Evolutionary conservation across 148 eudicot genomes (phyloP), one percentile per base, ranked within the genome.

Genomic region (Nyssa sinensis): DNA sequence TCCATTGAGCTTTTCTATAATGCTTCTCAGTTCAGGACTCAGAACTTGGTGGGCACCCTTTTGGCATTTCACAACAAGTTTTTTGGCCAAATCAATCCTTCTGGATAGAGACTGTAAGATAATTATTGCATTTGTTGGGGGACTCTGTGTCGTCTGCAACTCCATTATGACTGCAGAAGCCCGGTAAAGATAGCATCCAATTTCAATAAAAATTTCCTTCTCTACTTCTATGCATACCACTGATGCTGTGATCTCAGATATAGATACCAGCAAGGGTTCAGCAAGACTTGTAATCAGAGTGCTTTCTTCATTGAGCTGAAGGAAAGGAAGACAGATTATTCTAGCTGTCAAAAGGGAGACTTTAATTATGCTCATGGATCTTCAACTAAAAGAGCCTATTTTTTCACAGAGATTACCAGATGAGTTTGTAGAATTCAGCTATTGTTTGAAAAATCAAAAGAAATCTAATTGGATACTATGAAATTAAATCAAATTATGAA

Each of bases 111-210:
- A 89, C 61, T 74, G 83, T 3, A 89, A 71, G 33, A 78, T 67
- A 68, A 78, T 77, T 37, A 67, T 58, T 59, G 74, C 73, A 49
- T 85, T 71, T 51, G 66, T 70, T 35, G 87, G 74, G 37, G 67
- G 31, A 75, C 63, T 84, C 39, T 76, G 73, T 19, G 77, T 59
- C 49, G 84, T 61, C 62, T 85, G 84, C 47, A 93, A 73, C 82
- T 91, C 98, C 80, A 55, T 73, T 41, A 91, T 84, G 39, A 81
- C 83, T 41, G 78, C 78, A 29, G 89, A 80, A 51, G 73, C 79
- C 11, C 93, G 89, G 80, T 91, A 91, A 41, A 89, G 62, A 64
- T 83, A 87, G 79, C 88, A 80, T 58, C 90, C 92, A 3, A 93
- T 73, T 69, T 86, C 84, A 34, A 82, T 65, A 37, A 93, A 80